Conservation (phyloP, 148 eudicot genomes). For the Agrostemma githago region DNA sequence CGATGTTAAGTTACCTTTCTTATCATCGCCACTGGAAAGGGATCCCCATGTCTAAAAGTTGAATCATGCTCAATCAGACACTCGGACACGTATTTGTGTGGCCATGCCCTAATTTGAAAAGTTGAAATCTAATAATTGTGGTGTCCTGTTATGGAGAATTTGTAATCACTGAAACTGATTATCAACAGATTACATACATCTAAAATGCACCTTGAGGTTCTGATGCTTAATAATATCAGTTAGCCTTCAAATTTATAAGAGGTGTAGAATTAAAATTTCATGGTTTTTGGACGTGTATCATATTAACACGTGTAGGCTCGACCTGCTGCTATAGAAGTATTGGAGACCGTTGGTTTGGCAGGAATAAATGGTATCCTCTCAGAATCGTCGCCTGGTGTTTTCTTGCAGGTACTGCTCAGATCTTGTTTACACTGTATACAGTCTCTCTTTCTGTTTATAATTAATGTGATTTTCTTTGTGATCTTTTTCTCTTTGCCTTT, state of each 20-base stretch:
- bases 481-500: background rate
- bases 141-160: background rate
- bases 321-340: constrained; percentile 54
- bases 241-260: background rate
- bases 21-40: too few relatives aligned
- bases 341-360: constrained; percentile 65
- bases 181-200: background rate
- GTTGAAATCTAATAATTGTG: background rate
- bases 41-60: too few relatives aligned
- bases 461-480: background rate
- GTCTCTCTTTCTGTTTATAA: background rate
- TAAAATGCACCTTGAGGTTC: background rate
- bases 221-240: background rate
- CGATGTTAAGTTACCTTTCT: too few relatives aligned
- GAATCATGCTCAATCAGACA: too few relatives aligned
- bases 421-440: background rate
- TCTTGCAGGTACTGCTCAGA: constrained; percentile 56
- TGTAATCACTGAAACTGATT: background rate
- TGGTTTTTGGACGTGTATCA: background rate
- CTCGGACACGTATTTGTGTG: too few relatives aligned
- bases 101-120: too few relatives aligned
- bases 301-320: constrained; percentile 53
- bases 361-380: constrained; percentile 75
- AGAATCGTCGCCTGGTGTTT: constrained; percentile 81
- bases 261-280: background rate